Conservation (phyloP, 768 basidiomycete genomes). For the Leccinum boreale region DNA sequence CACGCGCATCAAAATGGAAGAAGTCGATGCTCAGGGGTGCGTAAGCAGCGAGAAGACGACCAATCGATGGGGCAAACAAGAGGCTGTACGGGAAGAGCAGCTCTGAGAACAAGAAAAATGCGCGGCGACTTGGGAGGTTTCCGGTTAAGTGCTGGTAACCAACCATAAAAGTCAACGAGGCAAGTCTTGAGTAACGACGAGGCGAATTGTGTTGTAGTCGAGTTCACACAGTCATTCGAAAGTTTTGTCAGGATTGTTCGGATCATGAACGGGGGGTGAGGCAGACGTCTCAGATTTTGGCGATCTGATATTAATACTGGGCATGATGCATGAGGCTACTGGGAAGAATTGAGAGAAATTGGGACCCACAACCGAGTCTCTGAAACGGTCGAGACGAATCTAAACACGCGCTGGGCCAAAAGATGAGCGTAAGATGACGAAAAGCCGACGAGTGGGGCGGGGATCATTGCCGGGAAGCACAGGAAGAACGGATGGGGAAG, state of each 20-base stretch:
- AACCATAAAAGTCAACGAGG: slow-evolving; percentile 1
- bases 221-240: slow-evolving; percentile 26
- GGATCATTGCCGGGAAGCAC: slow-evolving; percentile 24
- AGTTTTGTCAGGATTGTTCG: slow-evolving; percentile 13
- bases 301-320: slow-evolving; percentile 31
- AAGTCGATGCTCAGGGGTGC: slow-evolving; percentile 24
- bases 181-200: slow-evolving; percentile 12
- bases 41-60: slow-evolving; percentile 14
- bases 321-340: slow-evolving; percentile 29
- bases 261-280: slow-evolving; percentile 30
- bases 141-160: slow-evolving; percentile 6
- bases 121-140: slow-evolving; percentile 19
- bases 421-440: background rate
- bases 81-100: slow-evolving; percentile 22
- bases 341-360: slow-evolving; percentile 1
- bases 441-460: slow-evolving; percentile 1
- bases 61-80: slow-evolving; percentile 17
- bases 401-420: background rate
- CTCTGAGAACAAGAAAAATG: slow-evolving; percentile 1
- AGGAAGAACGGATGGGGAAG: slow-evolving; percentile 9
- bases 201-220: background rate
- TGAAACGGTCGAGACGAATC: background rate
- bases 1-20: slow-evolving; percentile 39
- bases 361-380: background rate
- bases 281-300: slow-evolving; percentile 19